phyloP scores from a whole-genome alignment of 2,329 filamentous ascomycete species.

The Diaporthe helianthi region DNA sequence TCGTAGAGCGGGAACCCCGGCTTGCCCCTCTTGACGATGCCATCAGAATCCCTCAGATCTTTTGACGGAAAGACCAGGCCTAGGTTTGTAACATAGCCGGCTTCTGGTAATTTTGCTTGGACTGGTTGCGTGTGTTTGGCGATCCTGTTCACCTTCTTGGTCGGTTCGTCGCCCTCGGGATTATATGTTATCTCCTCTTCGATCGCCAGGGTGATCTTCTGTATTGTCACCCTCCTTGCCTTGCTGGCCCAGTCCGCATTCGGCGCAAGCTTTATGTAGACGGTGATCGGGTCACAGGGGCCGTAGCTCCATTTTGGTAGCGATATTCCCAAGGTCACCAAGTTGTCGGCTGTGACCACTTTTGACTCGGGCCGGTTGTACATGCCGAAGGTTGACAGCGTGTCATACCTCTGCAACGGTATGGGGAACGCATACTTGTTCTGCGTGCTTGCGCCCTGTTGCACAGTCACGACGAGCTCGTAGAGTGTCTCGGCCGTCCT shows the following conservation, averaged over 20 bases:
- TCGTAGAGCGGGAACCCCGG: conserved; percentile 89
- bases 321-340: conserved; percentile 90
- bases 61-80: conserved; percentile 90
- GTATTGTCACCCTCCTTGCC: conserved; percentile 89
- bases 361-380: conserved; percentile 95
- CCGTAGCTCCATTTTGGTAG: conserved; percentile 97
- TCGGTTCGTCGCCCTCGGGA: conserved; percentile 93
- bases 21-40: conserved; percentile 84
- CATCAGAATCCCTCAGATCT: conserved; percentile 85
- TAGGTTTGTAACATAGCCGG: conserved; percentile 91
- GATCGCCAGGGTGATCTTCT: conserved; percentile 90
- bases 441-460: conserved; percentile 86
- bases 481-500: conserved; percentile 97
- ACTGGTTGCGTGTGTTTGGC: conserved; percentile 84
- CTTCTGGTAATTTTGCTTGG: conserved; percentile 84
- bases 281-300: conserved; percentile 90
- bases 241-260: conserved; percentile 92
- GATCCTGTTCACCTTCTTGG: conserved; percentile 86
- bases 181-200: conserved; percentile 99
- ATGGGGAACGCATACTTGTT: conserved; percentile 92
- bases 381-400: conserved; percentile 97
- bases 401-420: conserved; percentile 92
- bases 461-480: conserved; percentile 93
- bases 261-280: conserved; percentile 92
- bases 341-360: conserved; percentile 84